A percentile compares a stretch with the other conserved stretches of the same genome.
Evolutionary conservation across 208 protist genomes (phyloP).

Genomic region (Blastocrithidia nonstop): DNA sequence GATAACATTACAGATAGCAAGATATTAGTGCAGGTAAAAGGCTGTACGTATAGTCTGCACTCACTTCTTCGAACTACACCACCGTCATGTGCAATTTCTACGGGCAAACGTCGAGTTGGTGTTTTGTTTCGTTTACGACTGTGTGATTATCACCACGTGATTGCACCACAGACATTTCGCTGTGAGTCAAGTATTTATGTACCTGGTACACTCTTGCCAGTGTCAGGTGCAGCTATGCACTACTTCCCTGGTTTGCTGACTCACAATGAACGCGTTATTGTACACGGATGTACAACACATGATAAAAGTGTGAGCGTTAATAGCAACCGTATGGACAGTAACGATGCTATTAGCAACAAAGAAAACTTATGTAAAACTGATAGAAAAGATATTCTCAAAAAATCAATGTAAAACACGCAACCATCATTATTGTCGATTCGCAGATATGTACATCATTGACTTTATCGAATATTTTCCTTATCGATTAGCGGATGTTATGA

Average conservation of each 20-base stretch:
- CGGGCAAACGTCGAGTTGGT: conserved; percentile 26
- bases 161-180: conserved; percentile 27
- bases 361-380: background rate
- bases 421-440: no score
- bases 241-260: conserved; percentile 57
- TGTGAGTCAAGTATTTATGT: conserved; percentile 57
- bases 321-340: background rate
- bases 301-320: conserved; percentile 5
- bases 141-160: conserved; percentile 73
- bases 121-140: conserved; percentile 49
- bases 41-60: conserved; percentile 39
- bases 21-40: conserved; percentile 51
- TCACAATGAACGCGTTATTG: conserved; percentile 65
- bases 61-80: conserved; percentile 37
- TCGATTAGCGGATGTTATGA: no score
- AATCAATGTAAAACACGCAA: no score
- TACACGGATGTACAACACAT: no score
- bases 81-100: conserved; percentile 10
- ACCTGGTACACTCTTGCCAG: conserved; percentile 54
- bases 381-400: background rate
- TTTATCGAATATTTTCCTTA: background rate
- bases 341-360: background rate
- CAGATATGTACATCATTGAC: no score
- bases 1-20: conserved; percentile 17
- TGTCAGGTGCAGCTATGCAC: conserved; percentile 48